Base-by-base conservation (phyloP, 331 rosid species). In the Rosa hybrid region DNA sequence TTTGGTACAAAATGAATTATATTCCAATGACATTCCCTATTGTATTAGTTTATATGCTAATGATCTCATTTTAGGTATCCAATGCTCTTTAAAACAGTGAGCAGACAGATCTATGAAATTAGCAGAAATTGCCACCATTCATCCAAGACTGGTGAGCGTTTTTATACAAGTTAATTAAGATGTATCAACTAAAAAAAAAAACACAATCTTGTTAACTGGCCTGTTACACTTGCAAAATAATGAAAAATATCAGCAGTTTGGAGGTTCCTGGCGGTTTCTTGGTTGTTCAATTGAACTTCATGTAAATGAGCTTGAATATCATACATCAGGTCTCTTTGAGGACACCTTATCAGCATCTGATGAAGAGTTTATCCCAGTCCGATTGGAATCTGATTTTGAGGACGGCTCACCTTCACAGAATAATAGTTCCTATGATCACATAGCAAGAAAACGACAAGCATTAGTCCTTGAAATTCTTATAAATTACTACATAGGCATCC, bases 271-370 rank as follows among this genome's bases (percentile, higher is more conserved):
- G 48, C 16, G 10, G 56, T 65, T 42, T 51, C 44, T 62, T 82
- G 71, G 46, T 56, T 65, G 71, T 27, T 18, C 71, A 67, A 81
- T 68, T 39, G 34, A 79, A 34, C 62, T 8, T 77, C 30, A 72
- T 20, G 64, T 72, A 53, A 53, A 30, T 56, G 14, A 74, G 72
- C 73, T 63, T 42, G 57, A 81, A 64, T 80, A 23, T 83, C 77
- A 75, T 49, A 50, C 77, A 44, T 81, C 73, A 12, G 54, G 72
- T 46, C 49, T 75, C 77, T 77, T 73, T 7, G 68, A 68, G 71
- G 84, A 84, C 62, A 89, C 80, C 86, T 79, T 68, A 64, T 63
- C 78, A 42, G 78, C 78, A 12, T 85, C 89, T 39, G 89, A 82
- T 25, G 86, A 84, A 53, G 86, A 79, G 72, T 46, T 34, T 73